Evolutionary conservation across 2,329 filamentous ascomycete genomes (phyloP), one percentile per base, ranked within the genome.

Genomic region (Onygena corvina): DNA sequence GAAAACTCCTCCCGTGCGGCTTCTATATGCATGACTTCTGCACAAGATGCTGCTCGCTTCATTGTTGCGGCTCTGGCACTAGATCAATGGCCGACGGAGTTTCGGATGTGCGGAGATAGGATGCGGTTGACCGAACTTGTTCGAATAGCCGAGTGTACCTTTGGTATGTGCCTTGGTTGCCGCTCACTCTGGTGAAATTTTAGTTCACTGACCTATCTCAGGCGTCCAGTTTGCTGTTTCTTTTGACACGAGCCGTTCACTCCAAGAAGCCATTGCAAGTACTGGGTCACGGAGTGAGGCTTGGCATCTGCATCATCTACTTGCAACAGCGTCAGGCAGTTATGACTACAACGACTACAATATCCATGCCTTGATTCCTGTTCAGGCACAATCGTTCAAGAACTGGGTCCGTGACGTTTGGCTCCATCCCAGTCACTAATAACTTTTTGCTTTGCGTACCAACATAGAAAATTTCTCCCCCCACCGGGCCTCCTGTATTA

Each of bases 41-140:
- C 80, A 12, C 71, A 77, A 54, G 84, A 89, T 58, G 76, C 86
- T 3, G 84, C 76, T 20, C 73, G 74, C n/a, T 86, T 84, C 56
- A 70, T 88, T 6, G 80, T 81, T 8, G 61, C 63, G 6, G 77
- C 79, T n/a, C 77, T 84, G 11, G 80, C 84, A 40, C 64, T 86
- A 34, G 66, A 70, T 4, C 71, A 63, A 14, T 89, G 84, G 84
- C 82, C 82, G 2, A 63, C 66, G 4, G 83, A 87, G 60, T 79
- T 84, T 61, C 75, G 74, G 33, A 80, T 88, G 74, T 73, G 73
- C 45, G 82, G 83, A n/a, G 80, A 84, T 48, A 70, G 78, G 4
- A 68, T 83, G 62, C 76, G 72, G 0, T 72, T 85, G 1, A 70
- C 72, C 9, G 73, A 81, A 40, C 68, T 88, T 8, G 70, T 84